phyloP scores from a whole-genome alignment of 768 basidiomycete genomes.

The Russula lepida region DNA sequence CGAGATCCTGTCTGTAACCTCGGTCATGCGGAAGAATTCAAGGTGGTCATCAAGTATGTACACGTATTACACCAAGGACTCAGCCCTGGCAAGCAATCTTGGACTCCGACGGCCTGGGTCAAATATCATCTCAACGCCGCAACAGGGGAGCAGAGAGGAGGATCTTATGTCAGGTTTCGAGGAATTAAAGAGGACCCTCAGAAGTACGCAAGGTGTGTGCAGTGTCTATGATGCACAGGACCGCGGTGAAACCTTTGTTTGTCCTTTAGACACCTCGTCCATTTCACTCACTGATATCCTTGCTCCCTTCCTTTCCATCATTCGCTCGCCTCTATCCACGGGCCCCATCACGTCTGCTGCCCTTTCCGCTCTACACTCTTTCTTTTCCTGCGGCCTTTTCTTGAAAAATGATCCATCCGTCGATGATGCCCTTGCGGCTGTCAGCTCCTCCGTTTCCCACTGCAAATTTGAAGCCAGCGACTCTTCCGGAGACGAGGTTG shows the following conservation, averaged over 20 bases:
- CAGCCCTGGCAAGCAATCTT: constrained; percentile 62
- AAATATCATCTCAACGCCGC: constrained; percentile 33
- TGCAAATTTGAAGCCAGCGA: constrained; percentile 98
- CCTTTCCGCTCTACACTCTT: constrained; percentile 76
- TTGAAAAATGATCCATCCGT: constrained; percentile 46
- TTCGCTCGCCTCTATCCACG: constrained; percentile 89
- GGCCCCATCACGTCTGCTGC: constrained; percentile 97
- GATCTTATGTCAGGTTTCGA: constrained; percentile 89
- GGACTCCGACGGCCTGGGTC: constrained; percentile 59
- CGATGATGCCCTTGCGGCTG: constrained; percentile 62
- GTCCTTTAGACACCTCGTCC: constrained; percentile 44
- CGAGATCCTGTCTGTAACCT: constrained; percentile 87
- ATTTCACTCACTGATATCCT: constrained; percentile 59
- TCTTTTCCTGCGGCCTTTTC: constrained; percentile 76
- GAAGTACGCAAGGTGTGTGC: constrained; percentile 54
- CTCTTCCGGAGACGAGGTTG: constrained; percentile 95
- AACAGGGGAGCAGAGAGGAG: constrained; percentile 57
- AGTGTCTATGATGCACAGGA: background rate
- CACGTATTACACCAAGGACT: constrained; percentile 50
- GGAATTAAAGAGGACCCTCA: constrained; percentile 67
- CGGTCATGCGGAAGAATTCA: constrained; percentile 95
- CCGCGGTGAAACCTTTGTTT: background rate
- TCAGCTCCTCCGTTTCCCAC: constrained; percentile 85
- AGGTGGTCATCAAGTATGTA: constrained; percentile 81
- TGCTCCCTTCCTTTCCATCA: constrained; percentile 84